Evolutionary conservation across 441 rosid species (phyloP), one percentile per base, ranked within the genome.

Genomic region (Theobroma grandiflorum): DNA sequence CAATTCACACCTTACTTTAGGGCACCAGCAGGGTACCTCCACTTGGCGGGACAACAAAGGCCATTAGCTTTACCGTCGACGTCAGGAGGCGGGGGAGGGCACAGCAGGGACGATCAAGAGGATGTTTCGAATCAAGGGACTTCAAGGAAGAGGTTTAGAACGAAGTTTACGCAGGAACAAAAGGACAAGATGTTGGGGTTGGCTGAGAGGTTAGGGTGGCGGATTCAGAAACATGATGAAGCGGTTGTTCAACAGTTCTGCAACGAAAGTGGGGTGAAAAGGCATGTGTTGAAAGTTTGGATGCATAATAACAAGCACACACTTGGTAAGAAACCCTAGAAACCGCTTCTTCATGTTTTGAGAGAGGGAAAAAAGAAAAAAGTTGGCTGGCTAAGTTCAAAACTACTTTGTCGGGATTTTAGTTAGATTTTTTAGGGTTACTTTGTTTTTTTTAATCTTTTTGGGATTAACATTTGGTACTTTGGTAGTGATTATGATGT

Each of bases 221-320:
- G 92, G 85, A 89, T 91, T 75, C 93, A 91, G 78, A 90, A 89
- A 83, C 92, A 91, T 62, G 95, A 91, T 64, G 95, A 91, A 38
- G 89, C 83, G 53, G 83, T 69, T 79, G 91, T 91, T 77, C 90
- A 87, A 80, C 80, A 87, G 77, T 90, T 91, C 84, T 91, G 95
- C 84, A 74, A 78, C 58, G 93, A 91, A 82, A 84, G 78, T 35
- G 93, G 92, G 15, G 76, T 91, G 16, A 82, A 83, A 50, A 85
- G 95, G 57, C 92, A 90, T 57, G 93, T 91, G 38, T 93, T 91
- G 72, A 91, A 91, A 84, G 91, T 91, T 38, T 91, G 95, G 95
- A 90, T 91, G 86, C 95, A 91, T 84, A 91, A 91, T 84, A 91
- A 91, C 87, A 91, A 91, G 85, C 88, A 91, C 79, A 90, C 91